These are phyloP conservation scores for Silene noctiflora DNA, from an alignment of 179 eudicot species.

Conservation along the genomic window DNA sequence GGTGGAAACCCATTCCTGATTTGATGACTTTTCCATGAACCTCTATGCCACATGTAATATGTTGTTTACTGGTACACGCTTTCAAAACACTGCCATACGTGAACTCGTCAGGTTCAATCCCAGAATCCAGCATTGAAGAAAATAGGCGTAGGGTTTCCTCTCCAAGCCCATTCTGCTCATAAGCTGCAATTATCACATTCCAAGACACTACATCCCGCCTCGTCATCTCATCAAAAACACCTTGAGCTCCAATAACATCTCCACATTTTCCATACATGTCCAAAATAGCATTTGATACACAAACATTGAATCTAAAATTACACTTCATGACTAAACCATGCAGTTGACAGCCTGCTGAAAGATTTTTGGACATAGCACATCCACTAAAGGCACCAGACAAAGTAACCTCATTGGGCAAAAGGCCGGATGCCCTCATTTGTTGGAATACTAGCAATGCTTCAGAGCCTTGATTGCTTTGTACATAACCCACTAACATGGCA, in stretches of 20 bases:
- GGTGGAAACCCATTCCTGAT: slow-evolving; percentile 62
- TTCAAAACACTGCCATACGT: slow-evolving; percentile 90
- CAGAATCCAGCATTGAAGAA: slow-evolving; percentile 56
- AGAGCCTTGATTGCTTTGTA: slow-evolving; percentile 49
- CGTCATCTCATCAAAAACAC: slow-evolving; percentile 65
- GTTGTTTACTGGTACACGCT: slow-evolving; percentile 56
- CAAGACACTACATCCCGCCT: slow-evolving; percentile 78
- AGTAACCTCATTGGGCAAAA: slow-evolving; percentile 71
- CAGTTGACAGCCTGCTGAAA: slow-evolving; percentile 49
- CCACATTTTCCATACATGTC: slow-evolving; percentile 88
- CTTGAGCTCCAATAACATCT: slow-evolving; percentile 49
- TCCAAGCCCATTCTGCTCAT: slow-evolving; percentile 66
- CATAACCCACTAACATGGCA: slow-evolving; percentile 75
- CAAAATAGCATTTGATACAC: slow-evolving; percentile 63
- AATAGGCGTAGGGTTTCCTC: slow-evolving; percentile 53
- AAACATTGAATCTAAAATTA: slow-evolving; percentile 41
- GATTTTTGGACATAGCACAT: slow-evolving; percentile 53
- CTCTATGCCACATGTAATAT: slow-evolving; percentile 47
- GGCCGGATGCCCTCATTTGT: slow-evolving; percentile 45
- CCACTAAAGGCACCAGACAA: slow-evolving; percentile 77
- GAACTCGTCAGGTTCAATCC: slow-evolving; percentile 84
- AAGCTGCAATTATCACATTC: slow-evolving; percentile 87
- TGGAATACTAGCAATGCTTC: slow-evolving; percentile 60
- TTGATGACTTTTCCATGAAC: slow-evolving; percentile 57
- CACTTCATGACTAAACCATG: slow-evolving; percentile 66